Evolutionary conservation across 306 rosid species (phyloP), one percentile per base, ranked within the genome.

Genomic region (Gastrolobium bilobum): DNA sequence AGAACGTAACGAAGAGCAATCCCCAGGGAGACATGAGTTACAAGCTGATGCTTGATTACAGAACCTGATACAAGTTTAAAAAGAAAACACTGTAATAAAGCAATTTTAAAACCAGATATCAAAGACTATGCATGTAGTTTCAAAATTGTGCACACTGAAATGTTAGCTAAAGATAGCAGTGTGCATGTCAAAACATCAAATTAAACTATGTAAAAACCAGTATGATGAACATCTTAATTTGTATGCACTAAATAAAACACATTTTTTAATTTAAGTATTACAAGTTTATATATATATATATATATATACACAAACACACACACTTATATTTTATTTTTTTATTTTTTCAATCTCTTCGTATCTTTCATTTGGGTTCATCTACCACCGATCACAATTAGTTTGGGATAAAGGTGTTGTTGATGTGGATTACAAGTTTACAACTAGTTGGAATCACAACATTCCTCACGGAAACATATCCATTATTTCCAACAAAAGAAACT

Each of bases 1-100:
- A 96, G 89, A 81, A 96, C 99, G 78, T 79, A 85, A 30, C 99
- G 98, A 66, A 96, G 94, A 64, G 99, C 99, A 62, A 93, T 93
- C 86, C 99, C 99, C 20, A 96, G 90, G 3, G 97, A 79, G 39
- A 96, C 89, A 87, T 96, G 99, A 79, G 96, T 91, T 58, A 96
- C 99, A 73, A 96, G 98, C 68, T 93, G 99, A 81, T 93, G 87
- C 87, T 96, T 96, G 83, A 96, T 93, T 50, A 90, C 90, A 72
- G 96, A 93, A 56, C 99, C 99, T 96, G 86, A 61, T 38, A 73
- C 6, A 73, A 46, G 59, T 69, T 43, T 44, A 58, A 63, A 75
- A 68, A 56, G 26, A 50, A 64, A 29, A 10, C 44, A 61, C 60
- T 42, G 10, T 43, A 44, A 52, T 44, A 61, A 60, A 68, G 68